Evolutionary conservation across 306 rosid species (phyloP).

Genomic region (Castanea mollissima): DNA sequence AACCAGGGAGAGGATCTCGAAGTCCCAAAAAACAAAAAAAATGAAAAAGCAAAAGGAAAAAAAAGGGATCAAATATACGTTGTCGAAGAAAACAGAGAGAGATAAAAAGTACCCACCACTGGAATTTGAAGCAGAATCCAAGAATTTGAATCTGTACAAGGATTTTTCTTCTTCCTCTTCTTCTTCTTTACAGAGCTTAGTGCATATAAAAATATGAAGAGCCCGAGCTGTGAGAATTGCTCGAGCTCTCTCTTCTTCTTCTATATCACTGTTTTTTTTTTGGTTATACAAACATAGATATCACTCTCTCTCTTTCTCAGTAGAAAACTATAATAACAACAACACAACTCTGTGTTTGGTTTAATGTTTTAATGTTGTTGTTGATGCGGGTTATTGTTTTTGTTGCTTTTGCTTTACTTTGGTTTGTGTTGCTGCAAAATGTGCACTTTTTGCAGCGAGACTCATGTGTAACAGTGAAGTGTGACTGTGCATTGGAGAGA

Average conservation of each 20-base stretch:
- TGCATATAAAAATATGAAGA: neutral
- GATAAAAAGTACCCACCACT: neutral
- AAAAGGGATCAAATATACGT: neutral
- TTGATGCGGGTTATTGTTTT: neutral
- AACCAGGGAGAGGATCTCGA: constrained; percentile 26
- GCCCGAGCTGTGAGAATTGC: constrained; percentile 2
- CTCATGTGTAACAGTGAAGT: neutral
- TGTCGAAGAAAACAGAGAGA: neutral
- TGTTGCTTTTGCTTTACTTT: constrained; percentile 29
- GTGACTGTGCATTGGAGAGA: neutral
- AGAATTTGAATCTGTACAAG: constrained; percentile 15
- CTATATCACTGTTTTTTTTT: neutral
- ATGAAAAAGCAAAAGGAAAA: neutral
- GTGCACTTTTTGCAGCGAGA: constrained; percentile 36
- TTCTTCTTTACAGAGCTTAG: no score
- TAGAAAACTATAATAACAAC: neutral
- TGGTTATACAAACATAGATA: no score
- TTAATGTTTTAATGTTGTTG: neutral
- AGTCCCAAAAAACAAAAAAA: neutral
- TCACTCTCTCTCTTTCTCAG: neutral
- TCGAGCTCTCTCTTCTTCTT: neutral
- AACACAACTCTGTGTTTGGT: neutral
- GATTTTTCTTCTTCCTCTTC: constrained; percentile 3
- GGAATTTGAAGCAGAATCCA: constrained; percentile 8
- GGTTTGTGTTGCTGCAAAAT: constrained; percentile 15